These are phyloP conservation scores for Hansenula lynferdii DNA, from an alignment of 1,139 yeast genomes.

Conservation along the genomic window DNA sequence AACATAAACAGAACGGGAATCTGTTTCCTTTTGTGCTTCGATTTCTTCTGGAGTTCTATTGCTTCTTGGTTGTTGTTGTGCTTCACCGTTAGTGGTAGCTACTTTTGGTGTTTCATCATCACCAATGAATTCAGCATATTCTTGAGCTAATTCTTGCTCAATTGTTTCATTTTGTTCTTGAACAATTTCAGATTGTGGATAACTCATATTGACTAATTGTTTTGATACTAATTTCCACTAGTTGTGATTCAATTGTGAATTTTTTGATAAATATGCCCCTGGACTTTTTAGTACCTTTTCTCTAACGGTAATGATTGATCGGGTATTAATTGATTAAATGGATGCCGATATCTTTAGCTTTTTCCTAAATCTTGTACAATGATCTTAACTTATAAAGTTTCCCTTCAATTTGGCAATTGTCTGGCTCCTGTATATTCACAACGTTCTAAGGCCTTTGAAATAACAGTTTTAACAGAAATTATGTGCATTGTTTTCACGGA, in stretches of 20 bases:
- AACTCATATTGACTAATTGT: neutral
- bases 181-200: neutral
- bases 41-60: conserved; percentile 22
- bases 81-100: neutral
- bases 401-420: no score
- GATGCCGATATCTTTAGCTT: no score
- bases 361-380: no score
- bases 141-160: conserved; percentile 5
- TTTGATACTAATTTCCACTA: no score
- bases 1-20: conserved; percentile 52
- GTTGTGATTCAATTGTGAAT: neutral
- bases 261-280: neutral
- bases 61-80: neutral
- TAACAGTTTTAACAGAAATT: no score
- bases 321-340: no score
- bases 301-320: no score
- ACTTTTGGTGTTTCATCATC: neutral
- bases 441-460: no score
- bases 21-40: conserved; percentile 39
- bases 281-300: no score
- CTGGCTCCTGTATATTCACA: no score
- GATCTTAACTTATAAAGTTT: no score
- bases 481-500: no score
- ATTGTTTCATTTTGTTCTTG: conserved; percentile 5
- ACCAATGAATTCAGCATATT: conserved; percentile 1